phyloP scores from a whole-genome alignment of 2,329 filamentous ascomycete species.

The Trichophyton simii region DNA sequence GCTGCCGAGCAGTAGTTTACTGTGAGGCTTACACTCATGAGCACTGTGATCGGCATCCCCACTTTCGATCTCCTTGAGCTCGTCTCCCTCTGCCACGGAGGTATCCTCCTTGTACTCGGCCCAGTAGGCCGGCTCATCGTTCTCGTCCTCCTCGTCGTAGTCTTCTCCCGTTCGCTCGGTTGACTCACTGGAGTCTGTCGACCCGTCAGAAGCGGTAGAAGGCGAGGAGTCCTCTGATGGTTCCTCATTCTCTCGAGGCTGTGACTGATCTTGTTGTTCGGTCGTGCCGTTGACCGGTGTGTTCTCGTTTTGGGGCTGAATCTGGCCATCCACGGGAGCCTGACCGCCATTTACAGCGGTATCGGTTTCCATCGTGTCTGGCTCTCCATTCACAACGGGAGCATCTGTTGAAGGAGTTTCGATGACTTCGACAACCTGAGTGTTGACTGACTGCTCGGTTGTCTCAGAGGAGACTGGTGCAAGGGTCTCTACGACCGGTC shows the following conservation, averaged over 20 bases:
- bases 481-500: slow-evolving; percentile 4
- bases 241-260: slow-evolving; percentile 2
- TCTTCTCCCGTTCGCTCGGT: slow-evolving; percentile 9
- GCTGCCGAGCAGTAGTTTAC: slow-evolving; percentile 17
- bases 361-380: not conserved
- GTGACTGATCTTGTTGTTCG: not conserved
- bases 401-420: not conserved
- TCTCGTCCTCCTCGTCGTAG: slow-evolving; percentile 8
- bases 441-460: not conserved
- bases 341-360: slow-evolving; percentile 5
- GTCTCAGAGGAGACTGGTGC: not conserved
- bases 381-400: not conserved
- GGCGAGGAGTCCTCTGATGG: slow-evolving; percentile 8
- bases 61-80: slow-evolving; percentile 45
- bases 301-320: not conserved
- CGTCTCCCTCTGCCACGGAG: slow-evolving; percentile 43
- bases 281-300: not conserved
- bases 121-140: slow-evolving; percentile 36
- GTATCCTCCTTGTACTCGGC: slow-evolving; percentile 45
- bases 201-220: slow-evolving; percentile 7
- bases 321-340: not conserved
- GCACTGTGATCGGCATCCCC: slow-evolving; percentile 40
- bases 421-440: not conserved
- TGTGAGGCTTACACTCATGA: slow-evolving; percentile 35
- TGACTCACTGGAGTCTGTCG: slow-evolving; percentile 8